Conservation (phyloP, 257 asterid species). For the Solanum gracilifrons region DNA sequence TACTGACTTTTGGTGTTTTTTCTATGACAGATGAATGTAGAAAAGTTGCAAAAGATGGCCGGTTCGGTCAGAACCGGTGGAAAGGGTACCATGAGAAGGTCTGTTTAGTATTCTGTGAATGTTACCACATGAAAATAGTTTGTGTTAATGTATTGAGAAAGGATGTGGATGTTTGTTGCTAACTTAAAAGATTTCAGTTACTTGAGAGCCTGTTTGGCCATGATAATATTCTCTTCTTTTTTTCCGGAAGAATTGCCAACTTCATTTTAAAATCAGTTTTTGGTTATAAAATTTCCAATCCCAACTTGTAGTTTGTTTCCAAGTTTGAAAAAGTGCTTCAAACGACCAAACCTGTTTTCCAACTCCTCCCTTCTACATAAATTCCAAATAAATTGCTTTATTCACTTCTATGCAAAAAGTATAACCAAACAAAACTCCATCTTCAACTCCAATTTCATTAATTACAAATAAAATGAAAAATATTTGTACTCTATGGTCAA, state of each 20-base stretch:
- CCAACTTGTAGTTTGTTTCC: background rate
- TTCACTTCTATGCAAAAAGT: background rate
- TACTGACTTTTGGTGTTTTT: background rate
- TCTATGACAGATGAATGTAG: conserved; percentile 59
- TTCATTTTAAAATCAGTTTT: background rate
- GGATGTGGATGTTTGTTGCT: background rate
- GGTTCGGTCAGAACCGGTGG: conserved; percentile 76
- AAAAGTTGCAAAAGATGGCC: conserved; percentile 71
- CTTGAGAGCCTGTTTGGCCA: background rate
- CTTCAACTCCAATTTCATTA: background rate
- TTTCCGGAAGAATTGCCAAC: background rate
- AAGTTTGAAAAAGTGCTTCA: background rate
- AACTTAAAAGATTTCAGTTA: background rate
- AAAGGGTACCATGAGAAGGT: conserved; percentile 74
- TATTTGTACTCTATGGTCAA: background rate
- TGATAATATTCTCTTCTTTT: background rate
- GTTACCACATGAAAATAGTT: background rate
- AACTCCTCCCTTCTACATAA: background rate
- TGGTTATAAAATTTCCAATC: background rate
- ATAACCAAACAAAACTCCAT: background rate
- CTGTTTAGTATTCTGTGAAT: background rate
- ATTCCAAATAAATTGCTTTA: background rate
- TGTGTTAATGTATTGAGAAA: background rate
- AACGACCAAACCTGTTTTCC: background rate
- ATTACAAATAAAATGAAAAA: background rate